Conservation (phyloP, 306 rosid genomes). For the Mimosa pudica region DNA sequence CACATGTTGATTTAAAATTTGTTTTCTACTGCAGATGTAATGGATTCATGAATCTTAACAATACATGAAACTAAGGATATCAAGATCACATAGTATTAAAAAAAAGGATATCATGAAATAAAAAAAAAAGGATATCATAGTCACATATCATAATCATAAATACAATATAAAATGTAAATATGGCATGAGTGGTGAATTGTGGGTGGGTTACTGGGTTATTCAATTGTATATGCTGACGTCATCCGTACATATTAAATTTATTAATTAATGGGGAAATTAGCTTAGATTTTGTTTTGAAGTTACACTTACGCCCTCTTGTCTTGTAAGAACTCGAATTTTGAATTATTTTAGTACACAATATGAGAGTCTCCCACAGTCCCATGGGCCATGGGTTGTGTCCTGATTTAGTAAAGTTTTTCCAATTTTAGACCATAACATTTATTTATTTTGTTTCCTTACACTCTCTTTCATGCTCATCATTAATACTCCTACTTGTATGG, state of each 20-base stretch:
- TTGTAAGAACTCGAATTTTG: too few species aligned
- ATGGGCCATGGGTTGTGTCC: too few species aligned
- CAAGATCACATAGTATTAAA: not conserved
- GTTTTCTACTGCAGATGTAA: slow-evolving; percentile 26
- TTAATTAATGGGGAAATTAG: slow-evolving; percentile 28
- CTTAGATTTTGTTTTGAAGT: not conserved
- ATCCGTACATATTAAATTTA: not conserved
- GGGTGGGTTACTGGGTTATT: slow-evolving; percentile 12
- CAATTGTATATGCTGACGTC: not conserved
- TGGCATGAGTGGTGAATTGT: not conserved
- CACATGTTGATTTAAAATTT: not conserved
- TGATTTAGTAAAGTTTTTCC: too few species aligned
- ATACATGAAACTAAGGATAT: not conserved
- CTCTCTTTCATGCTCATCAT: too few species aligned
- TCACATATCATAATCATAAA: not conserved
- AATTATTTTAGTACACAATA: too few species aligned
- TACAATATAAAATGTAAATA: not conserved
- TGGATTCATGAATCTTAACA: slow-evolving; percentile 51
- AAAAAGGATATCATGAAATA: too few species aligned
- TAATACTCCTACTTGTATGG: too few species aligned
- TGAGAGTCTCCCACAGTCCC: too few species aligned
- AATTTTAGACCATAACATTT: too few species aligned
- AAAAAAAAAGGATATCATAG: not conserved
- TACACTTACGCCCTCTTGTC: too few species aligned
- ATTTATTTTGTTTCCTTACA: too few species aligned